Percentiles rank a stretch among this genome's conserved stretches.
Conservation (phyloP, 345 rosid species). For the Brassica cretica region DNA sequence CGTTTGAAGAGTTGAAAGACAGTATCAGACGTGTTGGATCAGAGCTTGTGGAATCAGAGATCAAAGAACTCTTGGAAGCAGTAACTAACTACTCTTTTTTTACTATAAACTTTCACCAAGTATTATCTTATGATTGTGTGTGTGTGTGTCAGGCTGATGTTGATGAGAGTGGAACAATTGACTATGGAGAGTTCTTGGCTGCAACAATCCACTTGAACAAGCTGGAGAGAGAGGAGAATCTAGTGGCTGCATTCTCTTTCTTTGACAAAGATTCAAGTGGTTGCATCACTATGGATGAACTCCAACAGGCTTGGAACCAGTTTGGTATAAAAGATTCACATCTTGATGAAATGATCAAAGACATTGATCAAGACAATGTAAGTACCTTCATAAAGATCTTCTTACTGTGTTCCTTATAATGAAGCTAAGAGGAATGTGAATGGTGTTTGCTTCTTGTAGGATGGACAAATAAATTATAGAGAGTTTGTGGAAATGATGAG, state of each 20-base stretch:
- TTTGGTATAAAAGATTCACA: conserved; percentile 67
- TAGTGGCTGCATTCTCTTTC: conserved; percentile 64
- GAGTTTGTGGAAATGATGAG: conserved; percentile 83
- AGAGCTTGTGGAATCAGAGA: conserved; percentile 82
- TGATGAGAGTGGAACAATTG: conserved; percentile 74
- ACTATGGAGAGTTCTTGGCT: conserved; percentile 78
- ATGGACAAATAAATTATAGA: conserved; percentile 70
- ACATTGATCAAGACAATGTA: conserved; percentile 80
- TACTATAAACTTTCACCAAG: background rate
- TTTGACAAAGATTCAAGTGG: conserved; percentile 84
- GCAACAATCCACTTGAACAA: conserved; percentile 81
- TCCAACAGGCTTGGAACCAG: conserved; percentile 76
- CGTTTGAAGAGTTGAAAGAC: conserved; percentile 70
- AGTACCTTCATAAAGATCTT: conserved; percentile 30
- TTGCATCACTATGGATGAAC: conserved; percentile 73
- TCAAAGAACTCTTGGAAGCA: conserved; percentile 68
- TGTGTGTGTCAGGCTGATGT: conserved; percentile 65
- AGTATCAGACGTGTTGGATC: conserved; percentile 62
- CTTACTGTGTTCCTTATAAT: background rate
- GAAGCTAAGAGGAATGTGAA: conserved; percentile 9
- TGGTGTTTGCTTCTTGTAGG: conserved; percentile 43
- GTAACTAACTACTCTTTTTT: conserved; percentile 41
- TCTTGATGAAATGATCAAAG: conserved; percentile 79
- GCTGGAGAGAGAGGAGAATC: conserved; percentile 79
- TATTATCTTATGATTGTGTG: background rate